Base-by-base conservation (phyloP, 441 rosid genomes). In the Viola pubescens region DNA sequence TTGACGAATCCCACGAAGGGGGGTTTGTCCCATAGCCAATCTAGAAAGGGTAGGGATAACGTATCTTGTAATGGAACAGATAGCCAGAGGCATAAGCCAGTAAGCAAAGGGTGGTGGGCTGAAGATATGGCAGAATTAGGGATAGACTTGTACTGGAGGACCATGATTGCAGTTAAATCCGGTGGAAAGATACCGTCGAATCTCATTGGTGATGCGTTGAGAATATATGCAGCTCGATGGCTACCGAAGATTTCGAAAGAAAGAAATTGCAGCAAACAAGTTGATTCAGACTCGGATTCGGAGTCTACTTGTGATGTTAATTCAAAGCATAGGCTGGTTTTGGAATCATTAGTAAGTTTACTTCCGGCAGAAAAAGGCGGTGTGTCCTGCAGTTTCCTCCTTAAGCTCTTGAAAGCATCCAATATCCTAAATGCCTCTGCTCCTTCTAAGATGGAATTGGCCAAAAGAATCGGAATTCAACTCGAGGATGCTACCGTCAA, bases 101-200 rank as follows among this genome's bases (percentile, higher is more conserved):
- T 69, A n/a, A 90, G 91, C 58, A 86, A 75, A 63, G 97, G 88
- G 60, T 94, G 98, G 99, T 94, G 99, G 98, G 91, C 96, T 6
- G 99, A 94, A 66, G 97, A 94, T 69, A 72, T 88, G 68, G 85
- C 99, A 3, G 94, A 90, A 72, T 88, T 94, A 26, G 85, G 88
- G 66, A 75, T 94, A 60, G 97, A 88, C 75, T 78, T 91, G 9
- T 88, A 87, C 66, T 86, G 97, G 67, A 85, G 91, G 66, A 77
- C 80, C 48, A 78, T 87, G 55, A 72, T 84, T 34, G 80, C 88
- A 12, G 73, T 84, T 43, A 83, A 86, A 75, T 85, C 97, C 47
- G 75, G 88, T 6, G 82, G 81, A 48, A 72, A 62, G 65, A 72
- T 84, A 26, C 79, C 85, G 8, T 75, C 91, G 9, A 90, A 78